A percentile compares a stretch with the other conserved stretches of the same genome.
Conservation (phyloP, 1,284 basidiomycete species). For the Sanghuangporus baumii region DNA sequence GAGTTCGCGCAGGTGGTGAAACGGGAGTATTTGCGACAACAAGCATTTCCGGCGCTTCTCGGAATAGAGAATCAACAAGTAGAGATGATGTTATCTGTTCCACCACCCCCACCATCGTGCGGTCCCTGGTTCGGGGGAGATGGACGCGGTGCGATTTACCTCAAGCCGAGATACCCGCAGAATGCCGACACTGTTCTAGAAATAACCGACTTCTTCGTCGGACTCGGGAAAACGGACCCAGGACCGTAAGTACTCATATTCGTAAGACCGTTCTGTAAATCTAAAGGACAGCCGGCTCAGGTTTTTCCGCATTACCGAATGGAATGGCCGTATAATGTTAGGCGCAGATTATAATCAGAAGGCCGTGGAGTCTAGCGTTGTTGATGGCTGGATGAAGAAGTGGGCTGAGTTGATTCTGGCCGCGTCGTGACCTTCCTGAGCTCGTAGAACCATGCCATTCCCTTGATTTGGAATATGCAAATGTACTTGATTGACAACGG, state of each 20-base stretch:
- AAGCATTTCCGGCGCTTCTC: conserved; percentile 11
- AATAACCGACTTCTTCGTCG: conserved; percentile 16
- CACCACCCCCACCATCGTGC: conserved; percentile 15
- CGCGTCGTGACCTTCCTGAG: not conserved
- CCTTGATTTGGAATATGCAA: too few species aligned
- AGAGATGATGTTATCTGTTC: not conserved
- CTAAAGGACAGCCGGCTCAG: not conserved
- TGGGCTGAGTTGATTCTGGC: conserved; percentile 9
- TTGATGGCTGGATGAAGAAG: conserved; percentile 7
- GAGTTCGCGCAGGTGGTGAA: conserved; percentile 10
- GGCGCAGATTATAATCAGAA: conserved; percentile 8
- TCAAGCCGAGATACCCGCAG: conserved; percentile 12
- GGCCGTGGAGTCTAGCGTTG: conserved; percentile 3
- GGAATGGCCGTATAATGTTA: conserved; percentile 9
- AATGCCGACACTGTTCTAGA: not conserved
- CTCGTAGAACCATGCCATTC: not conserved
- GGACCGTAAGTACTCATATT: conserved; percentile 18
- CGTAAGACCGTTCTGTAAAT: not conserved
- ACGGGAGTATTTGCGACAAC: conserved; percentile 15
- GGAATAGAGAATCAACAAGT: conserved; percentile 9
- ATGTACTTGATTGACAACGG: too few species aligned
- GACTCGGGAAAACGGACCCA: conserved; percentile 17
- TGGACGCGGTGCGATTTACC: conserved; percentile 12
- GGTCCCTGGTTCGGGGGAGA: conserved; percentile 20
- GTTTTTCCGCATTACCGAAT: conserved; percentile 11